Conservation (phyloP, 2,329 filamentous ascomycete species). For the Immersiporthe knoxdaviesiana region DNA sequence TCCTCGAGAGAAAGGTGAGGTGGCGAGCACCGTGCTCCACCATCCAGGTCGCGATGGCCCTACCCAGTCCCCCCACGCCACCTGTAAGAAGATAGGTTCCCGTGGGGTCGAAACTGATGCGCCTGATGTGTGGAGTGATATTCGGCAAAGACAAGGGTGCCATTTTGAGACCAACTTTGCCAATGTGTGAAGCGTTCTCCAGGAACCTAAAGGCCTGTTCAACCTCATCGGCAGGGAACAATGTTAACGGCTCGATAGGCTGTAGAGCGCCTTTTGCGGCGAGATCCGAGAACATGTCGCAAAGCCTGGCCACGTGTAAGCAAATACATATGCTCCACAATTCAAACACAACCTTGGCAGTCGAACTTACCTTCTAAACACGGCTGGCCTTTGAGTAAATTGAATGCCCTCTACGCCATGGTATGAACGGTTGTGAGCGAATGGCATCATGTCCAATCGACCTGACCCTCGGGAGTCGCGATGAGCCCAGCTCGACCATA, state of each 20-base stretch:
- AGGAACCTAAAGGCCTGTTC: background rate
- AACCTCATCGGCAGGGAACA: too few relatives aligned
- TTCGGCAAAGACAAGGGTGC: background rate
- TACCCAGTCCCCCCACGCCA: conserved; percentile 15
- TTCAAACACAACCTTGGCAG: too few relatives aligned
- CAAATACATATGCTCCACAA: too few relatives aligned
- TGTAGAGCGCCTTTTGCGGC: too few relatives aligned
- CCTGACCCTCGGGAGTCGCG: background rate
- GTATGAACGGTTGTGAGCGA: background rate
- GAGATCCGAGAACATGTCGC: too few relatives aligned
- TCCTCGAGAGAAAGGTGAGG: conserved; percentile 13
- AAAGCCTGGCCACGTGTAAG: too few relatives aligned
- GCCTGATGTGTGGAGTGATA: background rate
- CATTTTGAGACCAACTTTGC: background rate
- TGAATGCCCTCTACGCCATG: background rate
- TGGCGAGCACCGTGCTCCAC: background rate
- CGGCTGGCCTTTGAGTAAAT: too few relatives aligned
- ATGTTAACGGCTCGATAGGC: too few relatives aligned
- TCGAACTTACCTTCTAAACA: too few relatives aligned
- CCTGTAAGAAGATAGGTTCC: conserved; percentile 15
- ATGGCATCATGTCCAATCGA: background rate
- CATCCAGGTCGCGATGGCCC: conserved; percentile 14
- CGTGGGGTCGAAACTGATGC: background rate
- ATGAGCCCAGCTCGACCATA: background rate
- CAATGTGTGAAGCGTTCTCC: background rate